Evolutionary conservation across 345 rosid species (phyloP), one percentile per base, ranked within the genome.

Genomic region (Hibiscus mutabilis): DNA sequence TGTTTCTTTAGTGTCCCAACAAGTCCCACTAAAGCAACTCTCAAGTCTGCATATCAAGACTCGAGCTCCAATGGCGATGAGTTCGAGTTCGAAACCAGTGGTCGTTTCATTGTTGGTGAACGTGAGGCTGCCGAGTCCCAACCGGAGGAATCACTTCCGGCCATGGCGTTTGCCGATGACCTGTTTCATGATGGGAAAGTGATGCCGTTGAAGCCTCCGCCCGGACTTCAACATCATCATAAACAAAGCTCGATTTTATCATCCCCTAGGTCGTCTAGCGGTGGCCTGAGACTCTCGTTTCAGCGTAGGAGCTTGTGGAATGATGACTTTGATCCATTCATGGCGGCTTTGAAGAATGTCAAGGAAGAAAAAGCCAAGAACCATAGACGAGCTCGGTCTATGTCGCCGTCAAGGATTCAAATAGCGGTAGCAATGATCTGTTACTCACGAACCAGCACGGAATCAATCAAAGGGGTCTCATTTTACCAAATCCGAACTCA

Each of bases 121-220:
- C 27, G 42, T 51, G 72, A 60, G 21, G 12, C 8, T 25, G 16
- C 8, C 21, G 62, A 22, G 35, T 18, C 27, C 3, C 40, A 60
- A 2, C 56, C 40, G 10, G 21, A 52, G 24, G 78, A 69, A 44
- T 75, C 79, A 3, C 75, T 78, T 47, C 82, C 88, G 1, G 69
- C 79, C 11, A 81, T 87, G 84, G 82, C 89, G 7, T 86, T 79
- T 78, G 89, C 89, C 10, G 92, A 86, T 51, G 89, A 88, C 31
- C 79, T 88, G 5, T 84, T 86, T 70, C 57, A 76, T 47, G 80
- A 83, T 13, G 89, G 84, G 40, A 79, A 74, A 64, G 82, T 84
- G 22, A 75, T 78, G 84, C 84, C 87, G 0, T 52, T 88, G 49
- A 86, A 71, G 47, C 86, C 77, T 33, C 87, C 90, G 0, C 88